Evolutionary conservation across 352 stramenopile genomes (phyloP).

Genomic region (Phytophthora sp.): DNA sequence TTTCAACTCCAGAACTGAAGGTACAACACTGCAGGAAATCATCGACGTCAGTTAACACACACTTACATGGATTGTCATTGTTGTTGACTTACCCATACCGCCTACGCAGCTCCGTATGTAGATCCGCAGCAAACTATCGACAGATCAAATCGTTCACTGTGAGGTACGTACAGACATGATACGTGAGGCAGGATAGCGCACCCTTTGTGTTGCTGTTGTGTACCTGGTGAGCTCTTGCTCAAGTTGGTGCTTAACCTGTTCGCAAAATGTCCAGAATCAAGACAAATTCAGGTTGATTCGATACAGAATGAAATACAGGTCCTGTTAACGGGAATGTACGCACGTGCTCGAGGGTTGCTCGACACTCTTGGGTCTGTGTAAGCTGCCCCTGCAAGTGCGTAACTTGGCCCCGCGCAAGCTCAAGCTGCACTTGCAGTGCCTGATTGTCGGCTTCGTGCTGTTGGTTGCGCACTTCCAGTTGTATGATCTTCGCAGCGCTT

Average conservation of each 20-base stretch:
- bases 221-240: slow-evolving; percentile 38
- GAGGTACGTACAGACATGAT: not conserved
- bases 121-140: slow-evolving; percentile 53
- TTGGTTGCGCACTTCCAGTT: slow-evolving; percentile 38
- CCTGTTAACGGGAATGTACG: slow-evolving; percentile 3
- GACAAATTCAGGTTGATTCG: not conserved
- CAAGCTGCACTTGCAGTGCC: slow-evolving; percentile 24
- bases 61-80: slow-evolving; percentile 1
- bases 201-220: slow-evolving; percentile 43
- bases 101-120: slow-evolving; percentile 57
- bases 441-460: slow-evolving; percentile 49
- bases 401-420: slow-evolving; percentile 24
- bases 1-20: slow-evolving; percentile 52
- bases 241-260: slow-evolving; percentile 33
- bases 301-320: not conserved
- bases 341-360: slow-evolving; percentile 33
- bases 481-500: slow-evolving; percentile 47
- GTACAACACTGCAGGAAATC: slow-evolving; percentile 43
- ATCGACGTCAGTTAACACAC: not conserved
- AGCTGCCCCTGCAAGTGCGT: slow-evolving; percentile 31
- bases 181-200: slow-evolving; percentile 7
- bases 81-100: slow-evolving; percentile 56
- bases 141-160: too few species aligned
- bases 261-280: slow-evolving; percentile 4
- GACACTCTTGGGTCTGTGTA: slow-evolving; percentile 32